A percentile compares a stretch with the other conserved stretches of the same genome.
Conservation (phyloP, 345 rosid genomes). For the Populus simonii region DNA sequence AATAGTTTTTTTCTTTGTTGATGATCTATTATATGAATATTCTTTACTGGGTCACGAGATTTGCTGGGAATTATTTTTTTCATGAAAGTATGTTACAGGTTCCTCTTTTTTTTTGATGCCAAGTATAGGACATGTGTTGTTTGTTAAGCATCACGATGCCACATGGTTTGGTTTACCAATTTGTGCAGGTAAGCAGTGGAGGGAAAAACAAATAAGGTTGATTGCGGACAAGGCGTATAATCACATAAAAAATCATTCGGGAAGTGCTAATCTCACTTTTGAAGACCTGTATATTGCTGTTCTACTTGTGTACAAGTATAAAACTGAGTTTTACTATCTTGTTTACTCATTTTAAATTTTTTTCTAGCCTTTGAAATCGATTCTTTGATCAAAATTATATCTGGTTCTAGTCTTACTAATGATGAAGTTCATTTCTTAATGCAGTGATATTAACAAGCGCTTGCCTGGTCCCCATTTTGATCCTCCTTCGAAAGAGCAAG, state of each 20-base stretch:
- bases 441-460: conserved; percentile 79
- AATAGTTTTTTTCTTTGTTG: too few species aligned
- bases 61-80: too few species aligned
- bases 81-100: too few species aligned
- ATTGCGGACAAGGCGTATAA: conserved; percentile 65
- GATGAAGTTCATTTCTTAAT: background rate
- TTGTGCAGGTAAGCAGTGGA: conserved; percentile 78
- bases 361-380: background rate
- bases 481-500: conserved; percentile 75
- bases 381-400: background rate
- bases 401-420: background rate
- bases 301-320: conserved; percentile 81
- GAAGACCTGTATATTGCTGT: conserved; percentile 88
- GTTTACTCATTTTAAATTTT: background rate
- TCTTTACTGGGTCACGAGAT: too few species aligned
- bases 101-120: too few species aligned
- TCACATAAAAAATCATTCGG: conserved; percentile 48
- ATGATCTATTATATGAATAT: too few species aligned
- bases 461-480: conserved; percentile 97
- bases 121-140: too few species aligned
- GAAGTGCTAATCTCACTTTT: conserved; percentile 53
- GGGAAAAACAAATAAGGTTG: conserved; percentile 55
- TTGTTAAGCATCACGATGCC: too few species aligned
- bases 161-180: background rate
- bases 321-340: background rate